Base-by-base conservation (phyloP, 306 rosid species). In the barrel medic (Medicago truncatula) region DNA sequence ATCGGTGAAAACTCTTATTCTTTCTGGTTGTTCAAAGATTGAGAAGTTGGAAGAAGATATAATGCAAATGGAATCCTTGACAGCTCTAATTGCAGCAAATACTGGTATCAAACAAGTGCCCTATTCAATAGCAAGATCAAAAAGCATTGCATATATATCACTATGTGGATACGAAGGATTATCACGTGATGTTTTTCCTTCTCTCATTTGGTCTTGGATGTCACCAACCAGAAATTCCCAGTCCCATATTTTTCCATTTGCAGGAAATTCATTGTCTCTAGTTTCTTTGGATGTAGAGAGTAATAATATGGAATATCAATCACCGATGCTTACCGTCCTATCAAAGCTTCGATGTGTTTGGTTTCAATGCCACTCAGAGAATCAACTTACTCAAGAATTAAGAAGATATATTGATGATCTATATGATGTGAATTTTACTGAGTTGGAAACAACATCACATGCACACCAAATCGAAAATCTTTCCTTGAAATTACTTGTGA, bases 21-120 rank as follows among this genome's bases (percentile, higher is more conserved):
- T 86, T 49, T 81, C 81, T 36, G 89, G 91, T 4, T 81, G 80
- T 78, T 74, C 79, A 9, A 80, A 54, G 13, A 70, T 89, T 17
- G 80, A 49, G 9, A 61, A n/a, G 8, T 72, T 84, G 40, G 75
- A 66, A 12, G 80, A 83, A 3, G 81, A 77, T 25, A 15, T 88
- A 5, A 85, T 74, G 25, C 79, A 85, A 11, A 69, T 88, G 86
- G 49, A 38, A 68, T 86, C 88, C 15, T 28, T 88, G 80, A 77
- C 68, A 5, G 82, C 70, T 20, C 66, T 88, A 4, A 13, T 13
- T 0, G 89, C 84, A 0, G 82, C 79, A 23, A 8, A 79, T 15
- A 81, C 84, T 7, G 56, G 81, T 23, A 60, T 88, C 8, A 74
- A 59, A 52, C 9, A 52, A 25, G 9, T 81, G 0, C 89, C 87